A percentile compares a stretch with the other conserved stretches of the same genome.
Evolutionary conservation across 2,329 filamentous ascomycete species (phyloP).

Genomic region (Talaromyces piceae): DNA sequence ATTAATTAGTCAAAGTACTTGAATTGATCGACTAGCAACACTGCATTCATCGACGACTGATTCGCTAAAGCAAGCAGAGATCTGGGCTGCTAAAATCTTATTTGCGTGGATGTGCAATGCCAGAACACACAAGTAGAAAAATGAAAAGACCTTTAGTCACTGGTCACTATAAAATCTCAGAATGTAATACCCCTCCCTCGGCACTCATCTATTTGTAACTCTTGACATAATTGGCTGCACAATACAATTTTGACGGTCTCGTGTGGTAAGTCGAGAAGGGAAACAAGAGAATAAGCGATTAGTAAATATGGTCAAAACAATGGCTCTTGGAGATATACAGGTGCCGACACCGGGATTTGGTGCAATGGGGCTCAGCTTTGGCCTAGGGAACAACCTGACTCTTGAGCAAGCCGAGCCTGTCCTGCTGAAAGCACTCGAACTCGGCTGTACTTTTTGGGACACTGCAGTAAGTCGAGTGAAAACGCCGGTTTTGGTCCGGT

Average conservation of each 20-base stretch:
- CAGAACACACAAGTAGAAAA: neutral
- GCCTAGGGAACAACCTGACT: constrained; percentile 36
- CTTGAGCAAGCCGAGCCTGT: constrained; percentile 44
- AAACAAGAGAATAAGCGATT: neutral
- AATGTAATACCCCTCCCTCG: neutral
- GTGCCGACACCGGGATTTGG: constrained; percentile 43
- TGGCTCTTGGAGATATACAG: constrained; percentile 33
- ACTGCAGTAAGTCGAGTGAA: constrained; percentile 34
- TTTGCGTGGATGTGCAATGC: neutral
- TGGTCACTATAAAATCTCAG: neutral
- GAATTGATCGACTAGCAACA: too few species aligned
- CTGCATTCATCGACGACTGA: neutral
- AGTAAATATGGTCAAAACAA: constrained; percentile 32
- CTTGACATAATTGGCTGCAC: neutral
- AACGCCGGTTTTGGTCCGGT: neutral
- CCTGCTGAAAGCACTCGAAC: constrained; percentile 42
- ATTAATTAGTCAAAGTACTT: too few species aligned
- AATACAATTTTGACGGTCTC: too few species aligned
- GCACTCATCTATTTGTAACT: neutral
- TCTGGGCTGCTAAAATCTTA: neutral
- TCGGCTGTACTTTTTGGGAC: constrained; percentile 42
- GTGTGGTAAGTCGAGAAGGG: neutral
- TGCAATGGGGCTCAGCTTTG: constrained; percentile 44
- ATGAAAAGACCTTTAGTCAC: too few species aligned
- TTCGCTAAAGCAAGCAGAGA: neutral